Evolutionary conservation across 352 stramenopile species (phyloP), one percentile per base, ranked within the genome.

Genomic region (Phytophthora quininea): DNA sequence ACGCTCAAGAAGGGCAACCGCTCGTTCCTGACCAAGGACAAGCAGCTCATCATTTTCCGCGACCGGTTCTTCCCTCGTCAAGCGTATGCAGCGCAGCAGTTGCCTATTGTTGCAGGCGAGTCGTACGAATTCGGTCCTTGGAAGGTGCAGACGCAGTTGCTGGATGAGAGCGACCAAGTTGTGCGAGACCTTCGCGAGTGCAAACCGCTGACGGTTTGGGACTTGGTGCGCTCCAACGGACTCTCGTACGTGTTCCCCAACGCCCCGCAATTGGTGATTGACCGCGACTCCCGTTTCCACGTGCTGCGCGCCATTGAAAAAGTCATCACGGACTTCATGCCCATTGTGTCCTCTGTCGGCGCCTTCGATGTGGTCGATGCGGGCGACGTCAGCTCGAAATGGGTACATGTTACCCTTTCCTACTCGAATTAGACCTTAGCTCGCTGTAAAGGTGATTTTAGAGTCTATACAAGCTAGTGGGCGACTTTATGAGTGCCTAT

Each of bases 1-100:
- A 93, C 85, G 58, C 77, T 95, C 62, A 95, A 95, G 71, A 93
- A 95, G 69, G 71, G 71, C 40, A 92, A 91, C 47, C 79, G 86
- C n/a, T 91, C 83, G 15, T 92, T 89, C 61, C 64, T 95, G 40
- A 93, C 84, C 19, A 67, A 73, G 19, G 72, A 88, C 59, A 77
- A 80, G 37, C 55, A 77, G 62, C 82, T 93, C 49, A 77, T 95
- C 51, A 82, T 95, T 58, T 95, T 95, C 70, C 87, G 87, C 54
- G 84, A 93, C 62, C 76, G 67, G 5, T 89, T 93, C 45, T 95
- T 93, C 55, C 79, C 78, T 14, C 66, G 57, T 3, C 46, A 73
- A 38, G 48, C 67, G 14, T 67, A 80, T 24, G 67, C 70, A 6
- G 24, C 35, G 8, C 30, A 61, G n/a, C 54, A 62, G 3, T 67